Evolutionary conservation across 352 stramenopile genomes (phyloP).

Genomic region (Elongisporangium anandrum): DNA sequence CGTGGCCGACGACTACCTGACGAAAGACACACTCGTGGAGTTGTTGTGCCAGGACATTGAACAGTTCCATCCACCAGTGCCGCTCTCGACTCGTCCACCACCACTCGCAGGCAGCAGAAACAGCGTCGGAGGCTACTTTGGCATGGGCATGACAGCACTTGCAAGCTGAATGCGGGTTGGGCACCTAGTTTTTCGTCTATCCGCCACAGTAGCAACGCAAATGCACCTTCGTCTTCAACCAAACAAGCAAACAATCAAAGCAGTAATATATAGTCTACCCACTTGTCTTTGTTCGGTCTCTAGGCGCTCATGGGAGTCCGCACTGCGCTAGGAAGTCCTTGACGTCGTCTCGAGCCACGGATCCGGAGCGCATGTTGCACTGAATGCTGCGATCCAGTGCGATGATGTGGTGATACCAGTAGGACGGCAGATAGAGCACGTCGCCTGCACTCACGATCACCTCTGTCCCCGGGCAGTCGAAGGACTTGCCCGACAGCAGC

Average conservation of each 20-base stretch:
- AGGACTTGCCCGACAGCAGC: conserved; percentile 16
- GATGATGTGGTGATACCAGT: conserved; percentile 96
- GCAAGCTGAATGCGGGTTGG: conserved; percentile 19
- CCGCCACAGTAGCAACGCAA: neutral
- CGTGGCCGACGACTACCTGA: conserved; percentile 53
- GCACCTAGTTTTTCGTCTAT: neutral
- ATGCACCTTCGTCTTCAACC: neutral
- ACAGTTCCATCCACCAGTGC: conserved; percentile 40
- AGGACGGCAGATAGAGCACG: conserved; percentile 92
- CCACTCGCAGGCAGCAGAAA: conserved; percentile 11
- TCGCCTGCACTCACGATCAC: conserved; percentile 91
- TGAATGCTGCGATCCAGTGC: conserved; percentile 93
- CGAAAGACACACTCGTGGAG: conserved; percentile 54
- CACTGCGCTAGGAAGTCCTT: conserved; percentile 32
- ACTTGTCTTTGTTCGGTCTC: neutral
- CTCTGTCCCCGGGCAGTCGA: conserved; percentile 77
- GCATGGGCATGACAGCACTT: conserved; percentile 47
- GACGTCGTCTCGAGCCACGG: conserved; percentile 28
- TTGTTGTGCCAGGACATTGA: conserved; percentile 60
- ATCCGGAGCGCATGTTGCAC: conserved; percentile 89
- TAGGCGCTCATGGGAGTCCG: conserved; percentile 12
- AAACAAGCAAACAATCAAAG: neutral
- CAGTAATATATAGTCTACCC: neutral
- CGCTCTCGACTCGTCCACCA: conserved; percentile 8
- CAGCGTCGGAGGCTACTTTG: conserved; percentile 27